phyloP scores from a whole-genome alignment of 164 flowering plant genomes.

The Hamamelis virginiana region DNA sequence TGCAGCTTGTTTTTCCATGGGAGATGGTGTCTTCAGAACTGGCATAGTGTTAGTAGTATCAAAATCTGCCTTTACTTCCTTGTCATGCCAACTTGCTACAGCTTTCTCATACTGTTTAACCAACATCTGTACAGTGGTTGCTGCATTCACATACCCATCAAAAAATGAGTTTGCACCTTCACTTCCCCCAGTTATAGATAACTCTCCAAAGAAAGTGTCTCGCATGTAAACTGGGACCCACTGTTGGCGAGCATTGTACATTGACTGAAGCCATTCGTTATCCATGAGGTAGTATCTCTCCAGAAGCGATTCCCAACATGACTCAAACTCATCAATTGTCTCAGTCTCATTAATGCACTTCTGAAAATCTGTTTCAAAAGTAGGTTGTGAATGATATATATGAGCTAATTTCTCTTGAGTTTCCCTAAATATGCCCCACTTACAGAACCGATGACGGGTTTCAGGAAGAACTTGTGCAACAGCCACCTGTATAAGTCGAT shows the following conservation, averaged over 20 bases:
- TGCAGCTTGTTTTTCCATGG: constrained; percentile 53
- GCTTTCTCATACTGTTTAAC: constrained; percentile 41
- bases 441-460: constrained; percentile 38
- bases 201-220: constrained; percentile 39
- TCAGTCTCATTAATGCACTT: constrained; percentile 39
- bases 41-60: constrained; percentile 36
- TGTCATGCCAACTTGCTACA: constrained; percentile 38
- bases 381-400: constrained; percentile 42
- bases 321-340: constrained; percentile 41
- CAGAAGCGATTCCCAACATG: constrained; percentile 35
- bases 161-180: constrained; percentile 27
- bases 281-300: constrained; percentile 34
- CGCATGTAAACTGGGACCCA: constrained; percentile 47
- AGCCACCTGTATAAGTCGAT: constrained; percentile 32
- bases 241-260: constrained; percentile 40
- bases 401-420: constrained; percentile 39
- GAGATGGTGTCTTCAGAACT: constrained; percentile 45
- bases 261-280: constrained; percentile 47
- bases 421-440: constrained; percentile 37
- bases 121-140: constrained; percentile 38
- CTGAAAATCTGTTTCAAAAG: constrained; percentile 33
- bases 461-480: constrained; percentile 37
- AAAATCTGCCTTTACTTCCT: constrained; percentile 37
- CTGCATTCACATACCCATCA: constrained; percentile 34
- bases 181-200: constrained; percentile 15